Base-by-base conservation (phyloP, 805 yeast genomes). In the Wickerhamiella parazyma region DNA sequence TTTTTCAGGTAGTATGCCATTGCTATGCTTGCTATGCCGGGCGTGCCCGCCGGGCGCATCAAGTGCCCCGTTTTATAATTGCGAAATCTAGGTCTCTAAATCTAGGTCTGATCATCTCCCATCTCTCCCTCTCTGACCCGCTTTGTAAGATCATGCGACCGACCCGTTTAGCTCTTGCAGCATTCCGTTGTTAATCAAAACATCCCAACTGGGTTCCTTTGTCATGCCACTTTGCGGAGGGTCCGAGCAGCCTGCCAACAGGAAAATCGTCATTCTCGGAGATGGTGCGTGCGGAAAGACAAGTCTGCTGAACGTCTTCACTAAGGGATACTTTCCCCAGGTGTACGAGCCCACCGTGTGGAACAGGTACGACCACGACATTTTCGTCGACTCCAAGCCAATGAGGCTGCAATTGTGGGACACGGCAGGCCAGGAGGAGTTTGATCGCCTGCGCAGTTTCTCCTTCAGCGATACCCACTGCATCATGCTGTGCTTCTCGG, bases 281-380 rank as follows among this genome's bases (percentile, higher is more conserved):
- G 96, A 89, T 65, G 96, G 97, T 75, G 96, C 97, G 18, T 89
- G 96, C 68, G 98, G 98, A 64, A 89, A 89, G 62, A 89, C 98
- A 2, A 87, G 96, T 9, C 69, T 91, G 44, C 69, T 89, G 57
- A 91, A 89, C 60, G 95, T 91, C 50, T 91, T 89, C 66, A 91
- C 98, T 5, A 70, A 95, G 54, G 98, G 98, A 1, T 91, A 89
- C 63, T 89, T 89, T 67, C 97, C 97, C 7, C 95, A 91, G 60
- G 97, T 89, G 17, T 89, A 89, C 62, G 98, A 87, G 59, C 98
- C 98, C 20, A 89, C 98, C 0, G 96, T 89, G 31, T 89, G 91
- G 64, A 97, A 89, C 60, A 89, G 89, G 66, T 89, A 89, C 60
- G 94, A 87, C 47, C 97, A 89, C 63, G 97, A 89, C 60, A 91